Percentiles rank a stretch among this genome's conserved stretches.
Evolutionary conservation across 768 basidiomycete species (phyloP).

Genomic region (Tricholoma flavovirens): DNA sequence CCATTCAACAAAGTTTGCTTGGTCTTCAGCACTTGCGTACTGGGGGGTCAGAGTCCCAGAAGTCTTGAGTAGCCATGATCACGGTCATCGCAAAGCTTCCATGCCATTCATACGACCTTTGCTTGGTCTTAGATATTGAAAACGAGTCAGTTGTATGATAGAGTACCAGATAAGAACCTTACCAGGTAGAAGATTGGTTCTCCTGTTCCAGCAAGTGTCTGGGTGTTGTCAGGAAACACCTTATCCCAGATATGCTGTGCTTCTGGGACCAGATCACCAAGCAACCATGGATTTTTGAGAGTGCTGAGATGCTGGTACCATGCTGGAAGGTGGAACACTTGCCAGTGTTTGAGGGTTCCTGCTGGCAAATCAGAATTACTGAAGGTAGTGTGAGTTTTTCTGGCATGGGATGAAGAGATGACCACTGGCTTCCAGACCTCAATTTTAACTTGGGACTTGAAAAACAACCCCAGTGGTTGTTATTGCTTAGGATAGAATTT

Average conservation of each 20-base stretch:
- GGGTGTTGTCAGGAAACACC: conserved; percentile 2
- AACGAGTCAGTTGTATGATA: not conserved
- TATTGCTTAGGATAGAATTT: not conserved
- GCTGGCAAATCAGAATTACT: not conserved
- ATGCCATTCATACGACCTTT: conserved; percentile 4
- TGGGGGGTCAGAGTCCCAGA: conserved; percentile 1
- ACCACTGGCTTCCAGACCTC: not conserved
- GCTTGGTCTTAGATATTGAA: not conserved
- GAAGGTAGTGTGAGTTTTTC: not conserved
- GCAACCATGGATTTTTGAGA: conserved; percentile 3
- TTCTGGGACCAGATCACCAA: not conserved
- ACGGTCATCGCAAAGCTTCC: not conserved
- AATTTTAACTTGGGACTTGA: not conserved
- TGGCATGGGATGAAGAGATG: not conserved
- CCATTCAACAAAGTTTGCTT: not conserved
- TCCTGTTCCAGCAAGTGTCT: not conserved
- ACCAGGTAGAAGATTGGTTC: conserved; percentile 2
- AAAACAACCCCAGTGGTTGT: not conserved
- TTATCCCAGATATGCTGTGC: conserved; percentile 3
- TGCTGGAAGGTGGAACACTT: not conserved
- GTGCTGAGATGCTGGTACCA: conserved; percentile 2
- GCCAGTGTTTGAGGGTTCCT: conserved; percentile 2
- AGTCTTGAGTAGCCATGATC: not conserved
- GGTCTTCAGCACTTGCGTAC: not conserved
- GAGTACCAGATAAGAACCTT: not conserved